A percentile compares a stretch with the other conserved stretches of the same genome.
phyloP scores from a whole-genome alignment of 2,329 filamentous ascomycete genomes.

The Rhynchosporium secalis region DNA sequence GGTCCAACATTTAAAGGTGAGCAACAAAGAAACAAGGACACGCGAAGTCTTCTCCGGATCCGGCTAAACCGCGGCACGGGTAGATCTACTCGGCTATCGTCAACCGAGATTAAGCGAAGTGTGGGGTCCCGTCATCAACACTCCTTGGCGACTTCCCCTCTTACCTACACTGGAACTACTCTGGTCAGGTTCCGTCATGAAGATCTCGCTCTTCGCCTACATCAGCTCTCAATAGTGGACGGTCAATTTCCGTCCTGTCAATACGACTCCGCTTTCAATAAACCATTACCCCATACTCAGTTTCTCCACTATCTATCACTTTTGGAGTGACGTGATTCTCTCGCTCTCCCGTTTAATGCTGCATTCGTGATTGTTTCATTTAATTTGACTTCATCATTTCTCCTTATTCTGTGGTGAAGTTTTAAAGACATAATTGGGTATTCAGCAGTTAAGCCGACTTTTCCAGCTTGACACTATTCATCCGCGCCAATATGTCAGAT shows the following conservation, averaged over 20 bases:
- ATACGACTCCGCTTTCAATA: too few species aligned
- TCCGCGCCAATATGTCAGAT: conserved; percentile 19
- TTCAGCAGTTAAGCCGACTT: too few species aligned
- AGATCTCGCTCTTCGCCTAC: neutral
- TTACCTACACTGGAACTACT: neutral
- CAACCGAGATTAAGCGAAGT: conserved; percentile 13
- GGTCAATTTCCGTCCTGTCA: neutral
- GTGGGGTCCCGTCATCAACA: neutral
- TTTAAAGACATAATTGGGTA: too few species aligned
- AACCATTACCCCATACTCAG: too few species aligned
- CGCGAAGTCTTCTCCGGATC: neutral
- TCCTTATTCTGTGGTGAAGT: too few species aligned
- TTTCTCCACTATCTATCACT: neutral
- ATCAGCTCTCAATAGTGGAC: neutral
- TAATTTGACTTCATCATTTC: neutral
- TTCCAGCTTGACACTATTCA: neutral
- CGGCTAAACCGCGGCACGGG: neutral
- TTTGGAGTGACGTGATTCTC: too few species aligned
- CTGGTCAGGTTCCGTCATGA: neutral
- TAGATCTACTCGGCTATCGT: conserved; percentile 7
- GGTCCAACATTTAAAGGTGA: neutral
- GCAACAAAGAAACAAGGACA: conserved; percentile 1
- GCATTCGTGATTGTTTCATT: too few species aligned
- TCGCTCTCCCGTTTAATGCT: too few species aligned
- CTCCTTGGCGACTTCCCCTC: neutral